Evolutionary conservation across 495 filamentous ascomycete species (phyloP), one percentile per base, ranked within the genome.

Genomic region (Beverwykella pulmonaria): DNA sequence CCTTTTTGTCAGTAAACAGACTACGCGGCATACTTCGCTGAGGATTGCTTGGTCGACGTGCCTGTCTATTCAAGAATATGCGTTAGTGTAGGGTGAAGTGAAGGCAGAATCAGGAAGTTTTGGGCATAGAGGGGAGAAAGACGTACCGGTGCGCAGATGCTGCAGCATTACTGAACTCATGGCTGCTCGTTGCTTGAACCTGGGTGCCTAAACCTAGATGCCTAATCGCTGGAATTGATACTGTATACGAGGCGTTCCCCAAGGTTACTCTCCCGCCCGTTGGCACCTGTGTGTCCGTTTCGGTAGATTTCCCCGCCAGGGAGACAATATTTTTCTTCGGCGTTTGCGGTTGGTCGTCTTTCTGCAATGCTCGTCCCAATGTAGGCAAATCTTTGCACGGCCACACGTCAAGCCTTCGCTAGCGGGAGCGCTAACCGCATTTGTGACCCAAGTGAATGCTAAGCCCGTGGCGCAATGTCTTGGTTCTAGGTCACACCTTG

Each of bases 1-100:
- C 91, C 44, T 89, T 87, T 39, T 92, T 93, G 75, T 96, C 96
- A 55, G 86, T 75, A 97, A 96, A 36, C 95, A 89, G n/a, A 97
- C 95, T 6, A 98, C 85, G 26, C 14, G 55, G 12, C 6, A 46
- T 41, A 4, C 34, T 39, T 23, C 17, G 36, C 48, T 66, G 27
- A 66, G 30, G 73, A 95, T 96, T 53, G 90, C 91, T 79, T 96
- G 92, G 80, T 97, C 93, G 64, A 97, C 92, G 72, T 97, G 92
- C 93, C 94, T 98, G 68, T 91, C 94, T 17, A 54, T 85, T 83
- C 34, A 9, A 12, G 17, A n/a, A 14, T 15, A n/a, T 9, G 17
- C 17, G 9, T 44, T 44, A 44, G 32, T 34, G 12, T 34, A n/a
- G n/a, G n/a, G n/a, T n/a, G n/a, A n/a, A n/a, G n/a, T n/a, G n/a